Base-by-base conservation (phyloP, 2,329 filamentous ascomycete species). In the Trichophyton rubrum region DNA sequence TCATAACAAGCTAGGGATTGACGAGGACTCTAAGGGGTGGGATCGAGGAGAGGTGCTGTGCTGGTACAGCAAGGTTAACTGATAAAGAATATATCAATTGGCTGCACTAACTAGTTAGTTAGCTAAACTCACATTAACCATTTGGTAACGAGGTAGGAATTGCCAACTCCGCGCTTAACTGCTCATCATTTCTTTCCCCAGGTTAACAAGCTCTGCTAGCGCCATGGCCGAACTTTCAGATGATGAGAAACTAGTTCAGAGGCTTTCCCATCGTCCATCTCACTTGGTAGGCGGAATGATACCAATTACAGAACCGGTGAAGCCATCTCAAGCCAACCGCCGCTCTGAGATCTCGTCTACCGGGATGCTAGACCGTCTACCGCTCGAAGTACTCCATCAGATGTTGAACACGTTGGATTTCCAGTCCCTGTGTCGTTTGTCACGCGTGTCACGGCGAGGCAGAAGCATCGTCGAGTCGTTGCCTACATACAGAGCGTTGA, bases 401-500 rank as follows among this genome's bases (percentile, higher is more conserved):
- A 67, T 71, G 51, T 60, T 72, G 9, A 57, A 68, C 20, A 60
- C 66, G 8, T 60, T 68, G n/a, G 41, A 64, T 66, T 8, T 63
- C 68, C 47, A 65, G 66, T 38, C 60, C 68, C 41, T 71, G 2
- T 70, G 58, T 33, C 71, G 68, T 59, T 62, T 73, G 57, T 68
- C 69, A 13, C 64, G 61, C 43, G 63, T 64, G 17, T 70, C 66
- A 20, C 22, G 64, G 27, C 58, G 65, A 47, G 68, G 66, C 7
- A 70, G 68, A 33, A 60, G 60, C 22, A 55, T 69, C 1, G 63
- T 72, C 13, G 66, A 70, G 40, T 60, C 63, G 11, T 67, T 73
- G 5, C 67, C 72, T 1, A 66, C 74, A 17, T 71, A 74, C 35
- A 77, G 73, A 72, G 72, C 75, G 35, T 67, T 73, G 40, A 73